phyloP scores from a whole-genome alignment of 495 filamentous ascomycete genomes.

The Aspergillus bertholletiae region DNA sequence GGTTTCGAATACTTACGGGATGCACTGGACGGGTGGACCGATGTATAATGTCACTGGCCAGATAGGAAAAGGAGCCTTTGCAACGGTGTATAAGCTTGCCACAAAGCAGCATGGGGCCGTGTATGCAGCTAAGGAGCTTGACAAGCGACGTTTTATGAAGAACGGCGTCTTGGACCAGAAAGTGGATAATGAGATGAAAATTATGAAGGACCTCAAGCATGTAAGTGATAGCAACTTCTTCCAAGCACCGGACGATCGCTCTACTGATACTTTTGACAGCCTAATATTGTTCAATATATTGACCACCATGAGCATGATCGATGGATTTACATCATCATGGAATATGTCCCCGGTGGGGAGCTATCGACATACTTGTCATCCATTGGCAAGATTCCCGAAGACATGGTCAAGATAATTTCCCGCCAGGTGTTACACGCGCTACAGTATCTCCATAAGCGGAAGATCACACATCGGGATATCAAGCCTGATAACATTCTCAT shows the following conservation, averaged over 20 bases:
- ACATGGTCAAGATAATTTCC: slow-evolving; percentile 64
- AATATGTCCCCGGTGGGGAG: slow-evolving; percentile 82
- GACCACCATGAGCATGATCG: slow-evolving; percentile 75
- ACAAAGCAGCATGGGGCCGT: slow-evolving; percentile 73
- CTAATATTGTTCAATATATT: slow-evolving; percentile 87
- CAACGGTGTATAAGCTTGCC: slow-evolving; percentile 82
- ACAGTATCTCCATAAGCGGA: slow-evolving; percentile 78
- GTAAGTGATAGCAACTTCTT: slow-evolving; percentile 45
- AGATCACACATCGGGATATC: slow-evolving; percentile 93
- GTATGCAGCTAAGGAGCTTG: slow-evolving; percentile 87
- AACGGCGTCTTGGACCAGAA: slow-evolving; percentile 79
- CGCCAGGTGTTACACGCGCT: slow-evolving; percentile 76
- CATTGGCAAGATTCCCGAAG: slow-evolving; percentile 61
- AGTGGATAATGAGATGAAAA: slow-evolving; percentile 91
- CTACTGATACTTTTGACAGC: slow-evolving; percentile 40
- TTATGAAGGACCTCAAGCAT: slow-evolving; percentile 81
- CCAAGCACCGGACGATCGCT: slow-evolving; percentile 9
- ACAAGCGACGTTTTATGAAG: slow-evolving; percentile 85
- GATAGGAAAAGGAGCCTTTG: slow-evolving; percentile 92
- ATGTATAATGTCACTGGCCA: slow-evolving; percentile 77
- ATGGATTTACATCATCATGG: slow-evolving; percentile 93
- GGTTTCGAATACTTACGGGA: slow-evolving; percentile 44
- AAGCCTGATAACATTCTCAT: slow-evolving; percentile 98
- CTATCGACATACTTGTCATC: slow-evolving; percentile 66
- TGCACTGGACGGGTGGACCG: slow-evolving; percentile 77